Conservation (phyloP, 1,284 basidiomycete species). For the Ganoderma resinaceum region DNA sequence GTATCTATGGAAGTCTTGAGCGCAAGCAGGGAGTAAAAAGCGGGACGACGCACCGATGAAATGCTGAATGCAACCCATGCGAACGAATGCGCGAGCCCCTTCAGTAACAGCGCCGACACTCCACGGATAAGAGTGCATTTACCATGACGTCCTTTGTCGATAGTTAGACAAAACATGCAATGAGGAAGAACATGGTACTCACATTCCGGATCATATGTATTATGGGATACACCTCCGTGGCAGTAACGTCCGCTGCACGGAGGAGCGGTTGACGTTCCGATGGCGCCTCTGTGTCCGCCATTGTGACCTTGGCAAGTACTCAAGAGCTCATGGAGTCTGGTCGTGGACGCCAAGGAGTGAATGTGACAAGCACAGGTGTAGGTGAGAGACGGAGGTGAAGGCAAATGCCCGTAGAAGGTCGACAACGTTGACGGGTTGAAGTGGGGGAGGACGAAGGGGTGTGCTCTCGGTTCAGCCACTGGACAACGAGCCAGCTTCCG, state of each 20-base stretch:
- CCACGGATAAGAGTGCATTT: constrained; percentile 27
- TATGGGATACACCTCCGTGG: constrained; percentile 72
- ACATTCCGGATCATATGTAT: constrained; percentile 74
- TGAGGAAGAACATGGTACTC: constrained; percentile 30
- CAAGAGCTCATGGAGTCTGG: constrained; percentile 12
- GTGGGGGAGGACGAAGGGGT: not conserved
- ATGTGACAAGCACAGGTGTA: not conserved
- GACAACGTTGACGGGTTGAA: not conserved
- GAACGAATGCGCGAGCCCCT: not conserved
- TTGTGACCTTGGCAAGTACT: constrained; percentile 20
- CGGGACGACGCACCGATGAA: constrained; percentile 59
- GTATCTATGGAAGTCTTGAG: constrained; percentile 57
- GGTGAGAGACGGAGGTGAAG: not conserved
- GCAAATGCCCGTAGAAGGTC: not conserved
- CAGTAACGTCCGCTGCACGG: constrained; percentile 53
- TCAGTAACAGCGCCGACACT: not conserved
- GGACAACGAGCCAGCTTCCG: not conserved
- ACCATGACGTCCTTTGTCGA: constrained; percentile 64
- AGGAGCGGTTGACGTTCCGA: constrained; percentile 45
- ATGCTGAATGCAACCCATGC: constrained; percentile 46
- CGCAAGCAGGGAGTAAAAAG: constrained; percentile 15
- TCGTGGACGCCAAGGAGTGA: not conserved
- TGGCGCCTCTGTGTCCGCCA: constrained; percentile 28
- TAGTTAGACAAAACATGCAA: constrained; percentile 12
- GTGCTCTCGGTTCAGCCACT: not conserved